Base-by-base conservation (phyloP, 352 stramenopile species). In the Plasmopara viticola region DNA sequence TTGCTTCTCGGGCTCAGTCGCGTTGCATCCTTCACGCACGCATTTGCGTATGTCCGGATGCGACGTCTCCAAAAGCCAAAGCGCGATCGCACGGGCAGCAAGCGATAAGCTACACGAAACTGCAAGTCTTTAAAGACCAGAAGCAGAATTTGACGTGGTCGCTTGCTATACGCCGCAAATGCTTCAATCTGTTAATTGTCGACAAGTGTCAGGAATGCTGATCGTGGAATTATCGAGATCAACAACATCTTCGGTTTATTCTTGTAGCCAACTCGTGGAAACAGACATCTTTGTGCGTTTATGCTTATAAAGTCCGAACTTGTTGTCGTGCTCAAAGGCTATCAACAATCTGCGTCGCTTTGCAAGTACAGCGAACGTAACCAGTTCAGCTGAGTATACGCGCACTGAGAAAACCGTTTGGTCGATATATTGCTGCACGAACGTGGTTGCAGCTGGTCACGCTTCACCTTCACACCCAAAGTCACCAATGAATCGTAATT, bases 51-150 rank as follows among this genome's bases (percentile, higher is more conserved):
- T 41, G 37, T 6, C 6, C 2, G 37, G 37, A 15, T 41, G 6
- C 4, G n/a, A 8, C 1, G 18, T n/a, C n/a, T 43, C 38, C 4
- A 55, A 15, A 4, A 55, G 48, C 48, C 48, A 55, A 55, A 55
- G 1, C 39, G 38, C 6, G 48, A 38, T 13, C 48, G 48, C 13
- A 48, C 48, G 8, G 48, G 48, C 7, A 55, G 39, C 31, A 55
- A 39, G 18, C 39, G 38, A 28, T 48, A 25, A 9, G 15, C 20
- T 25, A 25, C 1, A 25, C 20, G 20, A 25, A 25, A 3, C 3
- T 25, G 20, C 20, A 25, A 25, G 20, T 25, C 20, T 25, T 25
- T 3, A 3, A 25, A 3, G 3, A 25, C 20, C 20, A 3, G 1
- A 25, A 3, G 20, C 20, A 25, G 20, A 3, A 25, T 25, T 3